A percentile compares a stretch with the other conserved stretches of the same genome.
phyloP scores from a whole-genome alignment of 495 filamentous ascomycete genomes.

The Chaetomium fimeti region DNA sequence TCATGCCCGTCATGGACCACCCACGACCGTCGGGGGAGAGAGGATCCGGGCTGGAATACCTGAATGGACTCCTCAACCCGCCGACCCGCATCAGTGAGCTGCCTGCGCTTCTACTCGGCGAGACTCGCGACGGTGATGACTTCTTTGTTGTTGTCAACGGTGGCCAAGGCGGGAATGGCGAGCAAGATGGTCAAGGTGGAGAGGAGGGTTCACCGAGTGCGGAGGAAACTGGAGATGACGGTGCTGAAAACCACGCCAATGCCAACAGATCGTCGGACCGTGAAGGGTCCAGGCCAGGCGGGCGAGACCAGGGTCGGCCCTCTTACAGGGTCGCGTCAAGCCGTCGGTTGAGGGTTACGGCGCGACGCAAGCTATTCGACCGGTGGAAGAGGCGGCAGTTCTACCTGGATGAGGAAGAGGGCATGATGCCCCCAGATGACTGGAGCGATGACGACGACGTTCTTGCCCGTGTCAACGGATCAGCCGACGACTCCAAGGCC shows the following conservation, averaged over 20 bases:
- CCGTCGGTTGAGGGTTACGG: slow-evolving; percentile 25
- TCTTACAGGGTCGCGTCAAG: slow-evolving; percentile 9
- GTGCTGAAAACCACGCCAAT: not conserved
- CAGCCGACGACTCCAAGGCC: slow-evolving; percentile 43
- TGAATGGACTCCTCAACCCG: slow-evolving; percentile 43
- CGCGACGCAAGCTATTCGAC: slow-evolving; percentile 60
- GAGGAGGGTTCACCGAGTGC: slow-evolving; percentile 14
- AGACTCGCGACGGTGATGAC: slow-evolving; percentile 33
- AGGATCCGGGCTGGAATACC: slow-evolving; percentile 36
- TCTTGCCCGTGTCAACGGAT: slow-evolving; percentile 42
- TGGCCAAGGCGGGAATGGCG: slow-evolving; percentile 3
- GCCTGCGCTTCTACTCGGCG: slow-evolving; percentile 39
- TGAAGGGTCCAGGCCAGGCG: slow-evolving; percentile 2
- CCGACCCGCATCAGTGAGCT: slow-evolving; percentile 42
- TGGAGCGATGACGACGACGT: slow-evolving; percentile 64
- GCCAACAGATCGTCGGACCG: slow-evolving; percentile 3
- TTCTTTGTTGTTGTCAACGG: slow-evolving; percentile 32
- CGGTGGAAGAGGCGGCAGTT: slow-evolving; percentile 72
- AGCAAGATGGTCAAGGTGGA: not conserved
- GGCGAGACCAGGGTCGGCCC: slow-evolving; percentile 1
- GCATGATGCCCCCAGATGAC: slow-evolving; percentile 60
- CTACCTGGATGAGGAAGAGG: slow-evolving; percentile 80
- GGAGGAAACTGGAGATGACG: slow-evolving; percentile 6
- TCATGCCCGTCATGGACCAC: slow-evolving; percentile 27
- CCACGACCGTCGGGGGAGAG: slow-evolving; percentile 2